Evolutionary conservation across 164 flowering plant genomes (phyloP), one percentile per base, ranked within the genome.

Genomic region (Piper betle): DNA sequence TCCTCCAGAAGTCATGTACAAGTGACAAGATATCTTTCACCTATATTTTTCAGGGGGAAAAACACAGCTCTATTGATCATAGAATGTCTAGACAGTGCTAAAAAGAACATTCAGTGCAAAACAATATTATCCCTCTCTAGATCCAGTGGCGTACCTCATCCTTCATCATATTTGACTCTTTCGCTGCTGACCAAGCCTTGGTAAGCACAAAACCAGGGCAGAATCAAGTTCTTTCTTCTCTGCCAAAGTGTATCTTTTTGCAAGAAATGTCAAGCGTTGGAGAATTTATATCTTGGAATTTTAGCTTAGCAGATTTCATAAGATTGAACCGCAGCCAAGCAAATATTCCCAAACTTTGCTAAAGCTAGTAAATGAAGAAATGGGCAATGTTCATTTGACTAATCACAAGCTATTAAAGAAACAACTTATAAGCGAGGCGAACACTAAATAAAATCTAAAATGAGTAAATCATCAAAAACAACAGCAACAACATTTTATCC

Each of bases 121-220:
- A 25, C 33, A 25, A 25, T 25, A 25, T 25, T 25, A 25, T 25
- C 33, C 33, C 33, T 25, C 1, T 25, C 33, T 25, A 25, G 1
- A 25, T 25, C 33, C 33, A 25, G 33, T 25, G 33, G 33, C 56
- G 52, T 72, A 87, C 97, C 94, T 90, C 97, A 57, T 84, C 87
- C 79, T 86, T 83, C 72, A 69, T 78, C 91, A 86, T 72, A 76
- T 74, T 74, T 12, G 97, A 64, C 62, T 88, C 95, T 72, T 85
- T 86, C 60, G 96, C 83, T 64, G 82, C 83, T 61, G 99, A 85
- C 94, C 92, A 93, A 25, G 95, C 95, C 77, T 91, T 93, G 42
- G 87, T 77, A 64, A 84, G 75, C 96, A 86, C 70, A 83, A 72
- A 64, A 78, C 75, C 70, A 85, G 52, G 19, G 92, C 77, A 15